Evolutionary conservation across 805 yeast genomes (phyloP), one percentile per base, ranked within the genome.

Genomic region (Ogataea paraovalis): DNA sequence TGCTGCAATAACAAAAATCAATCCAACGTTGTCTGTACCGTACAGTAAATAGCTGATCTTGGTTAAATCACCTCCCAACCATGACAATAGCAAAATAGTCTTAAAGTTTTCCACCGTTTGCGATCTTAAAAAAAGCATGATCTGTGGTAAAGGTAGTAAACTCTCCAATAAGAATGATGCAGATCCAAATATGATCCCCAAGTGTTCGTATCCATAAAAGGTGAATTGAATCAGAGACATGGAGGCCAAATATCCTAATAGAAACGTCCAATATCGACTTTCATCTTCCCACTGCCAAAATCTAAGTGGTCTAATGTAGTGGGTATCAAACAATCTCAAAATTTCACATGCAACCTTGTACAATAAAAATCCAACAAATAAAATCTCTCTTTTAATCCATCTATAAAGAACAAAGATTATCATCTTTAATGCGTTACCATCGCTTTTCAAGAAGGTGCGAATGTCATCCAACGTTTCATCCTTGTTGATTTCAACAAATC

Each of bases 41-140:
- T 75, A 86, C n/a, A 86, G 57, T 45, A 87, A 69, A 59, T 87
- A 87, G 44, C 83, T 71, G 21, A 88, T 78, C 62, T 91, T 91
- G 34, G 88, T 76, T 37, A 84, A 70, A 67, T 90, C 97, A 48
- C 97, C 97, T 50, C 92, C 83, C 4, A 90, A 70, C 97, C 97
- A 90, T 58, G 91, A 83, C 18, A 89, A 67, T 33, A 90, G 63
- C 30, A 90, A 69, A 23, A 92, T 79, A 43, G 82, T 71, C 58
- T 89, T 84, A 69, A 90, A 90, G 50, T 94, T 92, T 53, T 84
- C 84, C 7, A 86, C 80, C 0, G 88, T 78, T 56, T 80, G 80
- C 23, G 83, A 57, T 47, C 89, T 74, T 59, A 80, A 76, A 42
- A 87, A 72, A 51, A 87, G 67, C n/a, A 87, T 69, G 42, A 87